A percentile compares a stretch with the other conserved stretches of the same genome.
These are phyloP conservation scores for Paramecium primaurelia DNA, from an alignment of 73 alveolate genomes.

Conservation along the genomic window DNA sequence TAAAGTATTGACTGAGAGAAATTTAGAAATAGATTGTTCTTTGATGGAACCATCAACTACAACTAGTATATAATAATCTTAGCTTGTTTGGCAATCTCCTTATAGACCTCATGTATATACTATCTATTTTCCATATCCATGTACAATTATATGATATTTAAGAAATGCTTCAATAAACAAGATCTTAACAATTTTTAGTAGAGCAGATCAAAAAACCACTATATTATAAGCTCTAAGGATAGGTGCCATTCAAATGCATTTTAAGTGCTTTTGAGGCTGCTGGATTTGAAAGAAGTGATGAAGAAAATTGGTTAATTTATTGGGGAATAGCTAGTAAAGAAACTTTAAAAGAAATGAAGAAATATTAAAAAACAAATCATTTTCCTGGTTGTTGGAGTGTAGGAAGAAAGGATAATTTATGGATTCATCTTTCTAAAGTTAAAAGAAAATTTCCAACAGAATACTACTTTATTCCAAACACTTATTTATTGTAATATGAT, in stretches of 20 bases:
- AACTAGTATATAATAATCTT: not conserved
- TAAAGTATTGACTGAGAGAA: not conserved
- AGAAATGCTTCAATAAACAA: not conserved
- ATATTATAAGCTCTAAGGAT: constrained; percentile 19
- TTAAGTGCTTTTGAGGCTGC: constrained; percentile 71
- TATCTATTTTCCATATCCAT: constrained; percentile 15
- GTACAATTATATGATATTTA: not conserved
- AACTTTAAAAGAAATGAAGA: constrained; percentile 65
- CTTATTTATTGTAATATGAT: constrained; percentile 88
- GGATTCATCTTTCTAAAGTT: constrained; percentile 74
- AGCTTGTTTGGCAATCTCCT: constrained; percentile 50
- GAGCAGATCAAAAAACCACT: constrained; percentile 5
- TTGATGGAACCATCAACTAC: constrained; percentile 23
- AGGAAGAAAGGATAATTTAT: constrained; percentile 91
- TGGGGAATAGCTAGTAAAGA: constrained; percentile 79
- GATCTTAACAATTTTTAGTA: not conserved
- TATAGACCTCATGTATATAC: not conserved
- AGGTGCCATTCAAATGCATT: constrained; percentile 69
- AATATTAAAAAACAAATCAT: constrained; percentile 83
- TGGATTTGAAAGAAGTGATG: constrained; percentile 64
- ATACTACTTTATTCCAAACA: constrained; percentile 80
- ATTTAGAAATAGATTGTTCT: not conserved
- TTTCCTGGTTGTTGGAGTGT: constrained; percentile 87
- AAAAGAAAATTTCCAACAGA: constrained; percentile 73
- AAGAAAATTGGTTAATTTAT: constrained; percentile 67